Base-by-base conservation (phyloP, 2,329 filamentous ascomycete species). In the Lasiodiplodia sp. region DNA sequence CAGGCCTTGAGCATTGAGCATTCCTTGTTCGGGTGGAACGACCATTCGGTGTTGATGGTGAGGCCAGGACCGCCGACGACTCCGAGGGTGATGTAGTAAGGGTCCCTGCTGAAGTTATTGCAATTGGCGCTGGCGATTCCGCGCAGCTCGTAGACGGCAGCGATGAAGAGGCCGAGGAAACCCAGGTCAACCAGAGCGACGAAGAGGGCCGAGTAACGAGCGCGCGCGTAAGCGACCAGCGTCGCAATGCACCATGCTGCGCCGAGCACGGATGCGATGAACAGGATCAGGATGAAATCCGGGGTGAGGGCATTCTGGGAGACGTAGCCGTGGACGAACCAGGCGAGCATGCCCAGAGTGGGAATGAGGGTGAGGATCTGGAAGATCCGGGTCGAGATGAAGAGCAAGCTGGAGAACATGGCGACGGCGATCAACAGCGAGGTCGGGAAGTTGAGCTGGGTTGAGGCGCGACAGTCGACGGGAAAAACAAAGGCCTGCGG, bases 1-100 rank as follows among this genome's bases (percentile, higher is more conserved):
- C 85, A 87, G 0, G 94, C 91, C 87, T 97, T 98, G 76, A 97
- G 88, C 93, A 97, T 96, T 62, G 91, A 88, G 82, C 95, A 98
- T 5, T 89, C 88, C 85, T 95, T 95, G 80, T 92, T 86, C 47
- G 89, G 79, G 66, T 86, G 79, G 51, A 89, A 76, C 52, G 85
- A 79, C 69, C 88, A 82, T 10, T 75, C 75, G 68, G 81, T 85
- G 44, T 86, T 78, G 37, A 80, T 82, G 40, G 80, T 72, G 8
- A 73, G 71, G 16, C 84, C 84, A 53, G 87, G 87, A 71, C 81
- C 83, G 37, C 88, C 86, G 70, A 92, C 87, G 14, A 86, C 82
- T 14, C 91, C 91, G 53, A 94, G 83, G 60, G 85, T 84, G 66
- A 87, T 77, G 73, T 86, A 86, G 78, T 88, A 89, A 58, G 82